Base-by-base conservation (phyloP, 495 filamentous ascomycete species). In the Pyronema domesticum region DNA sequence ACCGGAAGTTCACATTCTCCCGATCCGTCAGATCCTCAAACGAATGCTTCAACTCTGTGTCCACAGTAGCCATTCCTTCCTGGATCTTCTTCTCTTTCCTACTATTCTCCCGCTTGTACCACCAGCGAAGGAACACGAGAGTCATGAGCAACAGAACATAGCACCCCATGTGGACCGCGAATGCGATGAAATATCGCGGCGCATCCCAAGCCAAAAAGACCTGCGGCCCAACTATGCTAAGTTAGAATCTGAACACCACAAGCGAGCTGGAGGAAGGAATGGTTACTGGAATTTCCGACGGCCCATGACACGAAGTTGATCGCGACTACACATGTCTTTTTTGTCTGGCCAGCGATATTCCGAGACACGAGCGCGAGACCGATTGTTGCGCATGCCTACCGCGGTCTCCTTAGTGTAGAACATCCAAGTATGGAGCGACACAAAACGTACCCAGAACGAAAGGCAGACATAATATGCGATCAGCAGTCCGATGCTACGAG, bases 11-110 rank as follows among this genome's bases (percentile, higher is more conserved):
- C 10, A 65, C 63, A 55, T 79, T 79, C 70, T 78, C 72, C 56
- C 60, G 64, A 65, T 80, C 77, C 33, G 77, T 80, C 58, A 79
- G 58, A 60, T 80, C 77, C 51, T 76, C 71, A 49, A 78, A 80
- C 13, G 74, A 74, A 53, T 76, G 74, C 4, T 69, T 61, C 44
- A 73, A 52, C 34, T 61, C 65, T 3, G 67, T 68, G 43, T 74
- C 73, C 17, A 54, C 65, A 11, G 68, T 68, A 55, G 72, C 70
- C 10, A 70, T 60, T 4, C 73, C 75, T 1, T 66, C 62, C 10
- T 63, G 68, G 3, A 70, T 72, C 57, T 72, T 52, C n/a, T 56
- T 46, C 39, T 77, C 73, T 40, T 72, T 69, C 52, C 63, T 69
- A 60, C 65, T 69, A 54, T 79, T 78, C 64, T 74, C 61, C 15